Conservation (phyloP, 768 basidiomycete species). For the Albatrellus ellisii region DNA sequence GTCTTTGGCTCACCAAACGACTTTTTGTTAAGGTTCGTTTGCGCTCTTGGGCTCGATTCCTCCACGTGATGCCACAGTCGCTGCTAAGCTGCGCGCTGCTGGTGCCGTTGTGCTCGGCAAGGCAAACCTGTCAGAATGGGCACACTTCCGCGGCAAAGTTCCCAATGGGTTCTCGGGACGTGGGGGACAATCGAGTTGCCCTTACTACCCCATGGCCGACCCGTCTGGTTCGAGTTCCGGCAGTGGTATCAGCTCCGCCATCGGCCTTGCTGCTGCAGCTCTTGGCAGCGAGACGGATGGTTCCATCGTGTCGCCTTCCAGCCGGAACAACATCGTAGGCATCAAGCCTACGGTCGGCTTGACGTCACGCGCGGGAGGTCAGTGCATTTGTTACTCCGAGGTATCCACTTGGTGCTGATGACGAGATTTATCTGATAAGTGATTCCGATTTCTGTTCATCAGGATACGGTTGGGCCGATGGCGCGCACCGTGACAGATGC, state of each 20-base stretch:
- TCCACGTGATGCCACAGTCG: constrained; percentile 8
- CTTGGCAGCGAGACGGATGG: constrained; percentile 37
- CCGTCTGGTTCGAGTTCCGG: constrained; percentile 33
- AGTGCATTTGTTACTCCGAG: too few species aligned
- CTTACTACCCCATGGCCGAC: constrained; percentile 30
- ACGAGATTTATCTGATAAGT: constrained; percentile 25
- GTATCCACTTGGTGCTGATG: too few species aligned
- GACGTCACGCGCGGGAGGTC: constrained; percentile 45
- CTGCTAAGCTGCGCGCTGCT: constrained; percentile 16
- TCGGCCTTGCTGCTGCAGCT: constrained; percentile 29
- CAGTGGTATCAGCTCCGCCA: constrained; percentile 24
- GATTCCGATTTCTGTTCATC: constrained; percentile 41
- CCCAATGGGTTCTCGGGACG: constrained; percentile 32
- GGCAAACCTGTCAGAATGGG: constrained; percentile 29
- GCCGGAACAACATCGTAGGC: constrained; percentile 40
- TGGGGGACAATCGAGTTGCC: constrained; percentile 28
- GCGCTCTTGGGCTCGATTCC: constrained; percentile 11
- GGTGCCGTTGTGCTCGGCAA: constrained; percentile 30
- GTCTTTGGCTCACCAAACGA: not conserved
- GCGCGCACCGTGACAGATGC: constrained; percentile 39
- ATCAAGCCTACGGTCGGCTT: constrained; percentile 48
- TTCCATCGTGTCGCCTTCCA: constrained; percentile 31
- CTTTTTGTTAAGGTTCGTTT: constrained; percentile 3
- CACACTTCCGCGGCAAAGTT: constrained; percentile 24
- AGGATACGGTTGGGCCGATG: constrained; percentile 49